These are phyloP conservation scores for Raphanus hybrid DNA, from an alignment of 441 rosid genomes.

Conservation along the genomic window DNA sequence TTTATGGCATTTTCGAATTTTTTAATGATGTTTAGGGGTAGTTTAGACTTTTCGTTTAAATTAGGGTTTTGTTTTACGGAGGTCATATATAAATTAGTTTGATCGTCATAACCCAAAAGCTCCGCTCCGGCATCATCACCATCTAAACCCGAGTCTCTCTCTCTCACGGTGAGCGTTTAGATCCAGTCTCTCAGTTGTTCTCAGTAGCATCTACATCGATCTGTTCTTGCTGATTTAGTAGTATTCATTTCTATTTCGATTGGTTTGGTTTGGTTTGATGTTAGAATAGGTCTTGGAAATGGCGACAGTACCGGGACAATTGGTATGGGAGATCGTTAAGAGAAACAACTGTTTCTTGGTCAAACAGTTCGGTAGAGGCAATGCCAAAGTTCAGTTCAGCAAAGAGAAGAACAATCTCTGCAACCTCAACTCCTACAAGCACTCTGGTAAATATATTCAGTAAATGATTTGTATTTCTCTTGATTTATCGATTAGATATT, in stretches of 20 bases:
- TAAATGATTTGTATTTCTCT: not conserved
- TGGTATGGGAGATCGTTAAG: slow-evolving; percentile 75
- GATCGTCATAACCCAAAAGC: not conserved
- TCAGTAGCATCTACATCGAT: not conserved
- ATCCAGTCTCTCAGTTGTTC: not conserved
- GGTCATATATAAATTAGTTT: slow-evolving; percentile 36
- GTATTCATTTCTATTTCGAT: not conserved
- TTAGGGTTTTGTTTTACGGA: slow-evolving; percentile 36
- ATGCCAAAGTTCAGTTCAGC: slow-evolving; percentile 56
- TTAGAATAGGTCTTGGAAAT: slow-evolving; percentile 28
- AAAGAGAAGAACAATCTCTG: slow-evolving; percentile 64
- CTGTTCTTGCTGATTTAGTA: not conserved
- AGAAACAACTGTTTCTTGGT: slow-evolving; percentile 62
- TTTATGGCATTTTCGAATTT: not conserved
- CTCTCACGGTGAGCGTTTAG: slow-evolving; percentile 27
- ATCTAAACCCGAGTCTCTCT: slow-evolving; percentile 4
- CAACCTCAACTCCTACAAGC: slow-evolving; percentile 68
- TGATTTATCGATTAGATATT: not conserved
- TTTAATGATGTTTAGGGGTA: not conserved
- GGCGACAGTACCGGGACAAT: slow-evolving; percentile 65
- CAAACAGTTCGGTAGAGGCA: slow-evolving; percentile 62
- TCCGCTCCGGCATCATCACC: slow-evolving; percentile 42
- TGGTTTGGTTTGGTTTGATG: slow-evolving; percentile 11
- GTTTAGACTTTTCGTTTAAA: not conserved
- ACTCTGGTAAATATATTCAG: slow-evolving; percentile 50